These are phyloP conservation scores for Pseudogymnoascus sp. DNA, from an alignment of 2,329 filamentous ascomycete species.

Conservation along the genomic window DNA sequence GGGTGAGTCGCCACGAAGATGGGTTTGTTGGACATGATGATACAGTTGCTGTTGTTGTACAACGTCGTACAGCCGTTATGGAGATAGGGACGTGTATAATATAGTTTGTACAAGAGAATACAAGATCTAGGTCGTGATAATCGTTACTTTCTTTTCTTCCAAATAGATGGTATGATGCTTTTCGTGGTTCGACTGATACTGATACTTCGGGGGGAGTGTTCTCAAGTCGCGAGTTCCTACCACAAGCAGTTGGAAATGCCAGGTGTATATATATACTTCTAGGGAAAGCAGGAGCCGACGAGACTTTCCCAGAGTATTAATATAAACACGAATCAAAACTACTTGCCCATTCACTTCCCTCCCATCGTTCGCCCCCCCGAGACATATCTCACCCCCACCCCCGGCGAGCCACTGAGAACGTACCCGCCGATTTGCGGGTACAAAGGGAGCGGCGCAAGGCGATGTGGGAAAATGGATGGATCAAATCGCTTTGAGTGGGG, in stretches of 20 bases:
- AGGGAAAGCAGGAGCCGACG: not conserved
- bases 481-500: not conserved
- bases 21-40: slow-evolving; percentile 66
- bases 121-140: not conserved
- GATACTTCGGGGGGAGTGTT: not conserved
- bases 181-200: slow-evolving; percentile 5
- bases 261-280: slow-evolving; percentile 5
- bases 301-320: not conserved
- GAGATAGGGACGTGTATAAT: not conserved
- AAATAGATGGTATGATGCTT: not conserved
- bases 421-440: not conserved
- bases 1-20: slow-evolving; percentile 95
- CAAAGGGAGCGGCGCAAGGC: not conserved
- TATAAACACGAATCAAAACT: slow-evolving; percentile 4
- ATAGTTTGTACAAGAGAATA: slow-evolving; percentile 9
- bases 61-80: not conserved
- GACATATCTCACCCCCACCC: slow-evolving; percentile 11
- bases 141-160: not conserved
- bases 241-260: not conserved
- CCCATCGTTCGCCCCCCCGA: not conserved
- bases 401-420: not conserved
- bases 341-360: not conserved
- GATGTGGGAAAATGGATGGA: not conserved
- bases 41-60: not conserved
- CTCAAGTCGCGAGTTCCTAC: not conserved